Evolutionary conservation across 805 yeast genomes (phyloP), one percentile per base, ranked within the genome.

Genomic region (Candida quercuum): DNA sequence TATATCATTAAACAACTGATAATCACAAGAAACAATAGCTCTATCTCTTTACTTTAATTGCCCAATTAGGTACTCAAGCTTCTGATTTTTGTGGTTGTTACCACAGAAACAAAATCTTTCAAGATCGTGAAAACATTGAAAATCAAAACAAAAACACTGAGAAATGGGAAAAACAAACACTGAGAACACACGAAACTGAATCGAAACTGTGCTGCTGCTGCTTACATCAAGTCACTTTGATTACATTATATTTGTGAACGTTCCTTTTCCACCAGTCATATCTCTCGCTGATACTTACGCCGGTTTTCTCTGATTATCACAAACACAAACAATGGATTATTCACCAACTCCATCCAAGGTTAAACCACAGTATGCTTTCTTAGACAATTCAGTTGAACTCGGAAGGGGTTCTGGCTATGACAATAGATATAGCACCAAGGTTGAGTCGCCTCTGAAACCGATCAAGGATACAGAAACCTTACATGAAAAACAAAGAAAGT

Each of bases 291-390:
- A 21, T 20, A 20, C 25, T 6, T 9, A 15, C 12, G 17, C 18
- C 6, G 8, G 6, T 13, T 6, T 26, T 6, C 9, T 4, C 29
- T n/a, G 6, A 16, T 5, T 26, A 14, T 26, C 13, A n/a, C n/a
- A n/a, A n/a, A n/a, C n/a, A n/a, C n/a, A n/a, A n/a, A 28, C 6
- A 19, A 52, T 52, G 57, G 56, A 52, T 30, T 52, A 52, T 36
- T 42, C 57, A 8, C 57, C 57, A 3, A 46, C 57, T 1, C 57
- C 57, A 17, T 33, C 46, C 6, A 42, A 44, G 27, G 44, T 45
- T 14, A 47, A 48, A 29, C 40, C 49, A 6, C 49, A 48, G 33
- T 46, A 42, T 19, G 45, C 51, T 4, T 48, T 49, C 24, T 40
- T 51, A 12, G 57, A 52, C 38, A 39, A 49, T 32, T 42, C 54